Conservation (phyloP, 805 yeast genomes). For the Maudiozyma pseudohumilis region DNA sequence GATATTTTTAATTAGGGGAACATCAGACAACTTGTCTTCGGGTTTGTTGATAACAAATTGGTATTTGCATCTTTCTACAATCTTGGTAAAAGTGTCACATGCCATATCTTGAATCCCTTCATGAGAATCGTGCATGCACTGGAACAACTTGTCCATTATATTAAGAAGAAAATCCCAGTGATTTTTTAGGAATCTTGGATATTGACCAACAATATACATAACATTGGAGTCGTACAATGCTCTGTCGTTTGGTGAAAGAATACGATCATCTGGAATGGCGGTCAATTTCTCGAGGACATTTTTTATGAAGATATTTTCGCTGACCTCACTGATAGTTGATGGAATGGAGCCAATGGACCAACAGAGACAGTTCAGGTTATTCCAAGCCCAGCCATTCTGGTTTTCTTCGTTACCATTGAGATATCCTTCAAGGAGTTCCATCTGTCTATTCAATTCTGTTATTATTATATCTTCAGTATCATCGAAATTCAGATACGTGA, state of each 20-base stretch:
- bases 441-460: slow-evolving; percentile 75
- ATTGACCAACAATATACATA: slow-evolving; percentile 98
- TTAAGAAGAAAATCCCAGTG: slow-evolving; percentile 95
- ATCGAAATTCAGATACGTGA: slow-evolving; percentile 86
- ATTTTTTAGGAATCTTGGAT: slow-evolving; percentile 90
- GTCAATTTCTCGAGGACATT: slow-evolving; percentile 81
- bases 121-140: slow-evolving; percentile 97
- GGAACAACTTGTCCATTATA: slow-evolving; percentile 86
- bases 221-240: slow-evolving; percentile 97
- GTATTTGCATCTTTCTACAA: slow-evolving; percentile 83
- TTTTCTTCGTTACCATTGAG: background rate
- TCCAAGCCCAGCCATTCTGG: slow-evolving; percentile 84
- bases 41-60: slow-evolving; percentile 78
- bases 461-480: slow-evolving; percentile 89
- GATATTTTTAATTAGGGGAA: slow-evolving; percentile 82
- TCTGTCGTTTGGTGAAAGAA: slow-evolving; percentile 82
- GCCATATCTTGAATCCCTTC: slow-evolving; percentile 99
- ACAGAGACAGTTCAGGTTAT: slow-evolving; percentile 86
- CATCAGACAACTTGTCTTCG: slow-evolving; percentile 48
- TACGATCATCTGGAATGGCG: slow-evolving; percentile 80
- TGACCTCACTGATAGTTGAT: slow-evolving; percentile 95
- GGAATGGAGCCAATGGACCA: slow-evolving; percentile 99
- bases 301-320: slow-evolving; percentile 80
- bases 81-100: slow-evolving; percentile 93
- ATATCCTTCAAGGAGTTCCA: slow-evolving; percentile 18